phyloP scores from a whole-genome alignment of 2,329 filamentous ascomycete genomes.

The Albifimbria verrucaria region DNA sequence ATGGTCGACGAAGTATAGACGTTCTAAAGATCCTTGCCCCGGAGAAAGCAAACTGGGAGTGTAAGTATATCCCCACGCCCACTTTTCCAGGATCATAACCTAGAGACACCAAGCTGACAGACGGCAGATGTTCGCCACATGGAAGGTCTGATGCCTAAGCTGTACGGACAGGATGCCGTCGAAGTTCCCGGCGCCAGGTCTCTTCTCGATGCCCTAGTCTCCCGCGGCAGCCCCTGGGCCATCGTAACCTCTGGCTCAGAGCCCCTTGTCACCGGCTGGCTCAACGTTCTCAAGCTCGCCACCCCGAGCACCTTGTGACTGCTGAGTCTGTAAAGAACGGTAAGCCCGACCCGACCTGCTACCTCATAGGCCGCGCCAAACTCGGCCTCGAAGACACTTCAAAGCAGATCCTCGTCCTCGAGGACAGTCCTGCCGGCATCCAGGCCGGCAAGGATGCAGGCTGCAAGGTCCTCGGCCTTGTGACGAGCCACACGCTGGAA shows the following conservation, averaged over 20 bases:
- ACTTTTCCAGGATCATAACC: not conserved
- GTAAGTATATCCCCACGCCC: conserved; percentile 49
- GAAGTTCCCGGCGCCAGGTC: conserved; percentile 81
- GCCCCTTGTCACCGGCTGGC: conserved; percentile 69
- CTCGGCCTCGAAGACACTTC: conserved; percentile 49
- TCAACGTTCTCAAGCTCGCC: conserved; percentile 63
- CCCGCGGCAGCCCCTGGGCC: conserved; percentile 68
- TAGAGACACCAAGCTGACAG: conserved; percentile 11
- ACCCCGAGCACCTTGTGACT: conserved; percentile 65
- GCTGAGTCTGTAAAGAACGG: conserved; percentile 73
- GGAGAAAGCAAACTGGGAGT: conserved; percentile 88
- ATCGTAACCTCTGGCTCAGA: conserved; percentile 77
- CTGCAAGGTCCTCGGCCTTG: conserved; percentile 78
- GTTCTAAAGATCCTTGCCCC: conserved; percentile 75
- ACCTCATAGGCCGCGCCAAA: conserved; percentile 62
- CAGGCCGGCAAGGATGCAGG: conserved; percentile 79
- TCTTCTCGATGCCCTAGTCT: conserved; percentile 65
- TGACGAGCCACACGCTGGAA: conserved; percentile 75
- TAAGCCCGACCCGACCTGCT: conserved; percentile 76
- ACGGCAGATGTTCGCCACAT: conserved; percentile 71
- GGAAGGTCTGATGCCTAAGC: conserved; percentile 73
- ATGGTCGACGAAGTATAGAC: conserved; percentile 88
- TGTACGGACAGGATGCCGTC: conserved; percentile 72
- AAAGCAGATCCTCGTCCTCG: conserved; percentile 68
- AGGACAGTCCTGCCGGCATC: conserved; percentile 87